Evolutionary conservation across 148 eudicot genomes (phyloP).

Genomic region (Fagopyrum homotropicum): DNA sequence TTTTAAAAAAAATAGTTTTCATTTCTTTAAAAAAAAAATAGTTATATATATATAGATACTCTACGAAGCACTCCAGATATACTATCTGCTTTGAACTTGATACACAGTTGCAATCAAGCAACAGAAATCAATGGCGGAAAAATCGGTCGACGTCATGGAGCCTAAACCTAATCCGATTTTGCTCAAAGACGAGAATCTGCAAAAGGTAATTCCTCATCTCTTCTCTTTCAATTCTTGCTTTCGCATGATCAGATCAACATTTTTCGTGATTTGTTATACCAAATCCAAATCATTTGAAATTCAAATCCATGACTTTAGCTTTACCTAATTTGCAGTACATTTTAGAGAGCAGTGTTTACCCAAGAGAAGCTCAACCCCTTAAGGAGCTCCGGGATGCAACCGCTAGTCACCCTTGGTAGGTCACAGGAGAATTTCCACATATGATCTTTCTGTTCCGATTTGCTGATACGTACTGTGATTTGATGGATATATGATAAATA

Average conservation of each 20-base stretch:
- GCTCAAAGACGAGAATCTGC: background rate
- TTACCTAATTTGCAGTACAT: slow-evolving; percentile 17
- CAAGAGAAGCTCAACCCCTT: slow-evolving; percentile 23
- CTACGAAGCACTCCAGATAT: too few species aligned
- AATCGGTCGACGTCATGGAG: background rate
- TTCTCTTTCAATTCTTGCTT: background rate
- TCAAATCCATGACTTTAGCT: background rate
- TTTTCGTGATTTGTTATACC: too few species aligned
- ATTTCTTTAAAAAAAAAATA: too few species aligned
- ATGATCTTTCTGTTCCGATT: background rate
- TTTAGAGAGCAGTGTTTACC: slow-evolving; percentile 25
- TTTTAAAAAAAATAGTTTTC: too few species aligned
- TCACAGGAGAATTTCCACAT: background rate
- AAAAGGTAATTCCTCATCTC: background rate
- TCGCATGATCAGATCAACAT: too few species aligned
- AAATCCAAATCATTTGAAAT: background rate
- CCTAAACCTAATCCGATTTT: background rate
- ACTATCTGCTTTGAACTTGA: too few species aligned
- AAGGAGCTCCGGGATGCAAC: slow-evolving; percentile 26
- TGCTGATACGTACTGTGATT: too few species aligned
- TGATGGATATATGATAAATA: background rate
- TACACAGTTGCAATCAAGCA: too few species aligned
- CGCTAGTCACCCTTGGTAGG: slow-evolving; percentile 20
- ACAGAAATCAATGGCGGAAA: background rate
- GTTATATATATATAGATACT: background rate